Percentiles rank a stretch among this genome's conserved stretches.
Conservation (phyloP, 192 early-diverging fungal genomes). For the Backusella sp. region DNA sequence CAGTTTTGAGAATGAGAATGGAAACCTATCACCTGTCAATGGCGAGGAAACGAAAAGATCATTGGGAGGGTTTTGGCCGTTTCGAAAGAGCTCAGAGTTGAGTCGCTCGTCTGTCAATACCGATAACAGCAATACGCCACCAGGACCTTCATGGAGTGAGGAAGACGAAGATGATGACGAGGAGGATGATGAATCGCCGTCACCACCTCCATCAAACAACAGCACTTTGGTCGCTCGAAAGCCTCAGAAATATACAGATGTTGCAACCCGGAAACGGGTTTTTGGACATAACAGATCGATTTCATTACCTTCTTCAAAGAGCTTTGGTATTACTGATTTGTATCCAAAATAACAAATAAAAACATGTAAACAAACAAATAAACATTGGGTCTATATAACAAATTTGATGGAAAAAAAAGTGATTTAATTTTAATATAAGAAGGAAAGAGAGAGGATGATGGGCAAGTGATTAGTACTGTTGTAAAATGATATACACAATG, state of each 20-base stretch:
- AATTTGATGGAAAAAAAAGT: background rate
- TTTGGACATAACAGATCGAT: slow-evolving; percentile 12
- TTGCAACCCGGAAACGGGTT: background rate
- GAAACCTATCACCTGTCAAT: background rate
- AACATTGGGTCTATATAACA: background rate
- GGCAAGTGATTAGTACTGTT: background rate
- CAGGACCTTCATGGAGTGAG: slow-evolving; percentile 6
- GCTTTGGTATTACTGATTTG: slow-evolving; percentile 3
- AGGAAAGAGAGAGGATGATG: background rate
- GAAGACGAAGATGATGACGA: slow-evolving; percentile 13
- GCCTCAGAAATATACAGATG: background rate
- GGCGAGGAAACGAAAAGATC: slow-evolving; percentile 1
- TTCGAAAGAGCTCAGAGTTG: slow-evolving; percentile 12
- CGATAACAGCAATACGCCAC: background rate
- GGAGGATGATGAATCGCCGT: background rate
- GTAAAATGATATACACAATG: background rate
- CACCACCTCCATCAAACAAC: background rate
- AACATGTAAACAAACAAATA: background rate
- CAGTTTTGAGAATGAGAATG: background rate
- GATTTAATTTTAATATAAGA: background rate
- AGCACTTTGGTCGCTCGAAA: background rate
- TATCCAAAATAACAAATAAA: background rate
- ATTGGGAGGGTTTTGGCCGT: slow-evolving; percentile 14
- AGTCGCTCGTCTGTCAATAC: background rate
- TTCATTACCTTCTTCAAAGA: slow-evolving; percentile 7